Evolutionary conservation across 441 rosid genomes (phyloP).

Genomic region (Gossypium schwendimanii): DNA sequence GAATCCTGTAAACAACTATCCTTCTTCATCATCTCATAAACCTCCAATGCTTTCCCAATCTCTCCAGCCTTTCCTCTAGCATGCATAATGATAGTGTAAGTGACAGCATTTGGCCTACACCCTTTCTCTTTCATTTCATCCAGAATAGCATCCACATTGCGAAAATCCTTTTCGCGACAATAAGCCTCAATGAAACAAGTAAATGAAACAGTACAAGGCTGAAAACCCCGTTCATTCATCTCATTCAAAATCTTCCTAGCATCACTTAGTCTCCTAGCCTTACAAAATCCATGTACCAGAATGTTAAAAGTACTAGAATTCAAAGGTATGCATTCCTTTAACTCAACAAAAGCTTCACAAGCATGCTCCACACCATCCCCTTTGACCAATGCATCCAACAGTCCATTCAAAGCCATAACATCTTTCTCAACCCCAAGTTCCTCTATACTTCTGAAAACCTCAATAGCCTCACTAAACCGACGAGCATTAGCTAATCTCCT

Average conservation of each 20-base stretch:
- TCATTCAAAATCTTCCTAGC: constrained; percentile 47
- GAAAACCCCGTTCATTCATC: constrained; percentile 43
- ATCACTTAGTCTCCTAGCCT: constrained; percentile 46
- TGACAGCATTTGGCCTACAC: constrained; percentile 46
- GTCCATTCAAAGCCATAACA: constrained; percentile 33
- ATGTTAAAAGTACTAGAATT: constrained; percentile 39
- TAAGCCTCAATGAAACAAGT: constrained; percentile 59
- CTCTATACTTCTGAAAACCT: constrained; percentile 51
- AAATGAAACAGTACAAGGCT: constrained; percentile 50
- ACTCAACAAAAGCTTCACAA: constrained; percentile 33
- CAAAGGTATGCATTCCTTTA: constrained; percentile 30
- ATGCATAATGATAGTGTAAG: constrained; percentile 62
- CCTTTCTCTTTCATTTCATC: constrained; percentile 60
- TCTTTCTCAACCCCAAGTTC: constrained; percentile 40
- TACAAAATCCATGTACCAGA: constrained; percentile 74
- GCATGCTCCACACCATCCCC: constrained; percentile 63
- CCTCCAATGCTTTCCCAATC: constrained; percentile 48
- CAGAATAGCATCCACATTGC: constrained; percentile 41
- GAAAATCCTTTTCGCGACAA: constrained; percentile 56
- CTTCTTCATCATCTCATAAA: constrained; percentile 64
- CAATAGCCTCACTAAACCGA: constrained; percentile 47
- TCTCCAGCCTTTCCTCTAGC: constrained; percentile 62
- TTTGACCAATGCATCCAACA: constrained; percentile 74
- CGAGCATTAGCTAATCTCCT: constrained; percentile 60
- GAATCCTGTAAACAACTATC: constrained; percentile 58